Evolutionary conservation across 2,329 filamentous ascomycete species (phyloP), one percentile per base, ranked within the genome.

Genomic region (Apiospora saccharicola): DNA sequence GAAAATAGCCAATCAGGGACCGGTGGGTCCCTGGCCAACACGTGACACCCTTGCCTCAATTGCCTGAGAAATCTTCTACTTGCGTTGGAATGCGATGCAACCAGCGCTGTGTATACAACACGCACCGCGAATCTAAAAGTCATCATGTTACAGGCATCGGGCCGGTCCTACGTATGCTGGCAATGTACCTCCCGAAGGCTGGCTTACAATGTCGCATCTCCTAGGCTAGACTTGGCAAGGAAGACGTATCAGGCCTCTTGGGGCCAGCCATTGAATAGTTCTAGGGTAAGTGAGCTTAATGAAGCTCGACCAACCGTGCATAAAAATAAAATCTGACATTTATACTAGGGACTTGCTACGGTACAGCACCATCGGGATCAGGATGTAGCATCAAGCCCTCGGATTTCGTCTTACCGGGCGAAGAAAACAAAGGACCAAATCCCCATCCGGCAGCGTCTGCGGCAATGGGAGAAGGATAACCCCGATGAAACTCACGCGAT

Each of bases 381-480:
- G 46, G 47, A 68, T 68, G 64, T 24, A 72, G 53, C 30, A 67
- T 34, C 64, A 14, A 47, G 67, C n/a, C 14, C 41, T 47, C n/a
- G 8, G 3, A n/a, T 68, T 47, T 68, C 67, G 4, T 41, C 67
- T 43, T 47, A 68, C 26, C 41, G 44, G 43, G 64, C 37, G 68
- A 69, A n/a, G 64, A 34, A 46, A 34, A 47, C 51, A 57, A 19
- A 71, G 37, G 47, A 68, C 30, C 41, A n/a, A 30, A 57, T 72
- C 22, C 70, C 75, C 1, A 85, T 87, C 57, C 83, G 86, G 49
- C 76, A 84, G 49, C 81, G 80, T 19, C 80, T 89, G 37, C 81
- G 80, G 41, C 74, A 77, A 75, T 88, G 86, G 86, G 80, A 83
- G 67, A 70, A 74, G 22, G 78, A 83, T 70, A 82, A 87, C 70